Base-by-base conservation (phyloP, 2,329 filamentous ascomycete genomes). In the Dactylellina haptotyla region DNA sequence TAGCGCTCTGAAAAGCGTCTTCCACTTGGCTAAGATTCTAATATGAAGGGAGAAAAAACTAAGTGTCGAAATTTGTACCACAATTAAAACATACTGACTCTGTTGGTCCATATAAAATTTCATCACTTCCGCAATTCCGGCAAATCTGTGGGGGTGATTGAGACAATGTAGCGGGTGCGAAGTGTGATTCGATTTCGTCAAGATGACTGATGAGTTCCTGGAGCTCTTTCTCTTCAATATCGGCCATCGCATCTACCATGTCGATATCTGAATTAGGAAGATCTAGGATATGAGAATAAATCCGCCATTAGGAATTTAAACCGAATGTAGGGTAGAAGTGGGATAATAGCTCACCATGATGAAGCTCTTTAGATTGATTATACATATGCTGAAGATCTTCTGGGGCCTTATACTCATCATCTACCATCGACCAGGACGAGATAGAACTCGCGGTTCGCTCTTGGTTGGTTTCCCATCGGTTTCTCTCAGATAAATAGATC, bases 401-500 rank as follows among this genome's bases (percentile, higher is more conserved):
- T 32, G 53, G n/a, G n/a, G n/a, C 45, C 2, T 32, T 30, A 12
- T 18, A 30, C 14, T 39, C 57, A 16, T 54, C 39, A 1, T 30
- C 20, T 2, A 58, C 39, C 6, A 16, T 8, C 34, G 50, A 30
- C 56, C 61, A 66, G 5, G 69, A 56, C 2, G 69, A 66, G 12
- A 51, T 37, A 8, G 54, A 46, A 8, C 59, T 23, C 0, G 79
- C 79, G 41, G 79, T 78, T 50, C 77, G 77, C 50, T 78, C 76
- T 46, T 77, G 76, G 57, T 69, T 76, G 45, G 79, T 80, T 57
- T 79, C 77, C 75, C 79, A 77, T 39, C 80, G 69, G 46, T 78
- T 79, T 76, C 81, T 79, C 58, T 82, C 81, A 6, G 79, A 78
- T 39, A 82, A 75, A 78, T 80, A 82, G 48, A 82, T 79, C 48